Base-by-base conservation (phyloP, 2,329 filamentous ascomycete species). In the Coniochaeta sp. region DNA sequence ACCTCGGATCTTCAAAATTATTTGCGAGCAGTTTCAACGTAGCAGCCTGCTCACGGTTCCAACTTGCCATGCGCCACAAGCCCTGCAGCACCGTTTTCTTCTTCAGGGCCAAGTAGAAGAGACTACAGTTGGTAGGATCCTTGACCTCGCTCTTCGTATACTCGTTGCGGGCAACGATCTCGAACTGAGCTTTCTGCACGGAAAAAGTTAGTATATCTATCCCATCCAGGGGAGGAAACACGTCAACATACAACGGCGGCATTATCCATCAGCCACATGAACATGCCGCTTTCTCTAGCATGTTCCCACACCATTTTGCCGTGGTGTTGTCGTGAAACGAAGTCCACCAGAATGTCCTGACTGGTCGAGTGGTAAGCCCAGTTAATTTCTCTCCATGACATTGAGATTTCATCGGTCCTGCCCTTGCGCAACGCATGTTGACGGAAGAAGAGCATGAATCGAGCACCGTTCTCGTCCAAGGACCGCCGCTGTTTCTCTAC, bases 31-130 rank as follows among this genome's bases (percentile, higher is more conserved):
- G 80, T 62, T 84, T 86, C 62, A 88, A 84, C 0, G 95, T 99
- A 0, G 89, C 86, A 2, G 74, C 78, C 73, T 98, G 95, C 72
- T 99, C 96, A 61, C 83, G 85, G 67, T 96, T 89, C 88, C 95
- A 95, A 44, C 80, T 86, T 6, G 95, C 93, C 84, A 98, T 97
- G 19, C 96, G 86, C 95, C 95, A 99, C 0, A 99, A 79, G 0
- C 92, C 93, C 65, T 96, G 85, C 1, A 99, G 82, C 0, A 98
- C 89, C 2, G 89, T 82, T 73, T 99, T 99, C 77, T 97, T 98
- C 65, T 83, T 85, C 14, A 99, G 81, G 0, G 96, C 93, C 19
- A 99, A 81, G 71, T 98, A 99, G 75, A 89, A 96, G 9, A 99
- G 77, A 65, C 89, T 91, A 74, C 95, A 98, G 68, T 96, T 89